phyloP scores from a whole-genome alignment of 192 early-diverging fungal genomes.

The Backusella tarrabulga region DNA sequence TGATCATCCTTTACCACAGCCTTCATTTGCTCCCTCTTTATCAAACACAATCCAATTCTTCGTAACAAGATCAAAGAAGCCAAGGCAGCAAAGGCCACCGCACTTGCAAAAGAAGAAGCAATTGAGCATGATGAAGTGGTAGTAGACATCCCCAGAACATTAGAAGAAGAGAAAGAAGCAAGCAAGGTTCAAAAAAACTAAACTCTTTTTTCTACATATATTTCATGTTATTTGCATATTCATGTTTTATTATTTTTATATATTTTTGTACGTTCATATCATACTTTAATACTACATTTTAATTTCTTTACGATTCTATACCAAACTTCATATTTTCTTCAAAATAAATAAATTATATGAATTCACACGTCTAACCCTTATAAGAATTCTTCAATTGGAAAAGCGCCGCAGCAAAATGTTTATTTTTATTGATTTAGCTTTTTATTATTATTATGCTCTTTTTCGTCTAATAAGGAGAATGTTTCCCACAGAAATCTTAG shows the following conservation, averaged over 20 bases:
- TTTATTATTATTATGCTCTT: no score
- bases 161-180: neutral
- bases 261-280: neutral
- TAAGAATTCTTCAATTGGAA: no score
- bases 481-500: no score
- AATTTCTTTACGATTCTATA: neutral
- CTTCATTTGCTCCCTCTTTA: neutral
- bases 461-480: no score
- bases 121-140: neutral
- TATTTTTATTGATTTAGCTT: no score
- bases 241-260: neutral
- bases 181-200: neutral
- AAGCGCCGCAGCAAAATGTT: no score
- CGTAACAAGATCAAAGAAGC: neutral
- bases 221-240: constrained; percentile 2
- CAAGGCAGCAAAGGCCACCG: neutral
- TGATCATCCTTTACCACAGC: neutral
- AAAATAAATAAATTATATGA: neutral
- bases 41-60: neutral
- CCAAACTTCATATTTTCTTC: neutral
- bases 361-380: neutral
- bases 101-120: neutral
- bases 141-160: neutral
- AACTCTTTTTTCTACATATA: neutral
- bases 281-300: neutral